Conservation (phyloP, 2,329 filamentous ascomycete species). For the Aspergillus ustus region DNA sequence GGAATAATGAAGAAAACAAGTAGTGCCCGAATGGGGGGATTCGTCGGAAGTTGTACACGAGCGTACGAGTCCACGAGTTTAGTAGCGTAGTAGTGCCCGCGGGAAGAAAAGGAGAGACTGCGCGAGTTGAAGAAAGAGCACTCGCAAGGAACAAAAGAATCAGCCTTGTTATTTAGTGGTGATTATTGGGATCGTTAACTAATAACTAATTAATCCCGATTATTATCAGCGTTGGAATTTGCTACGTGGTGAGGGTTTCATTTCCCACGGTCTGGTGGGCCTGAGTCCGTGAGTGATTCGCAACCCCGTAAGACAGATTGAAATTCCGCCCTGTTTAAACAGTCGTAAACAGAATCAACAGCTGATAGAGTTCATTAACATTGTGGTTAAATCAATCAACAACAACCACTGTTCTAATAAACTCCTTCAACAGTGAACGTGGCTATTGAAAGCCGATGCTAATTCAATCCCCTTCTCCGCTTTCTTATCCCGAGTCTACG, state of each 20-base stretch:
- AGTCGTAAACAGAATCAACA: not conserved
- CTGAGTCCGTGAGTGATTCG: not conserved
- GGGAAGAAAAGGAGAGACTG: slow-evolving; percentile 2
- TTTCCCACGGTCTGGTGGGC: not conserved
- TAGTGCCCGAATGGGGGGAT: slow-evolving; percentile 4
- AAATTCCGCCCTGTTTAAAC: not conserved
- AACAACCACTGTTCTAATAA: not conserved
- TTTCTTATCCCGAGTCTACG: slow-evolving; percentile 5
- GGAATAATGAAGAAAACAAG: slow-evolving; percentile 11
- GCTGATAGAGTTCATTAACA: not conserved
- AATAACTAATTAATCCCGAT: not conserved
- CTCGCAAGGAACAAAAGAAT: not conserved
- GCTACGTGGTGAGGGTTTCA: not conserved
- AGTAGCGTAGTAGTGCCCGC: not conserved
- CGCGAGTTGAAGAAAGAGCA: not conserved
- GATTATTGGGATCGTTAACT: not conserved
- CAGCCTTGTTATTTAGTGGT: not conserved
- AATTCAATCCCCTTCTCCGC: not conserved
- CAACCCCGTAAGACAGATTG: not conserved
- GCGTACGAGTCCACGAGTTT: not conserved
- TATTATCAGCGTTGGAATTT: not conserved
- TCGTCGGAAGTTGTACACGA: slow-evolving; percentile 1
- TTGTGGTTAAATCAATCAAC: not conserved
- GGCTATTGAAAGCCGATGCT: not conserved
- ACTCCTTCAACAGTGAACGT: not conserved